Evolutionary conservation across 1,284 basidiomycete genomes (phyloP), one percentile per base, ranked within the genome.

Genomic region (Tylopilus sp.): DNA sequence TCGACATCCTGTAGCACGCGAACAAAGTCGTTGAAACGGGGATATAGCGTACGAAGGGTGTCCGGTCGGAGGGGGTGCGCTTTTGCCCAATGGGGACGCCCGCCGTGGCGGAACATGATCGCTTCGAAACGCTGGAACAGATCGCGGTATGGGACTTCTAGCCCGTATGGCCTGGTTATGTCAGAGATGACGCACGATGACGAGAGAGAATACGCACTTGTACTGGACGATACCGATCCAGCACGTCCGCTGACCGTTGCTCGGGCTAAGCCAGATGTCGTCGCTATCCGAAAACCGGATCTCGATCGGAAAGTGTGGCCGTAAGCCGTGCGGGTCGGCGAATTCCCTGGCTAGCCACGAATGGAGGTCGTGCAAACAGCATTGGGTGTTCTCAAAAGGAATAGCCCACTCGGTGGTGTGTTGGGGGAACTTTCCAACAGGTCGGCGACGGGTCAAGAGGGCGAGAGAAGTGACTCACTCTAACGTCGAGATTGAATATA

Each of bases 181-280:
- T 47, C 32, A 60, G 41, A 41, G 26, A 61, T 18, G 39, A 41
- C 32, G 58, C n/a, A 41, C 33, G 47, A 26, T 67, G 64, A 62
- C 65, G 61, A 63, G 52, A 58, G 44, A n/a, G 15, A 57, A 51
- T 32, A 55, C 93, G 76, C 69, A 97, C 95, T 95, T 95, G 84
- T 92, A 99, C 74, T 97, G 95, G 26, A 99, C 89, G 60, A 99
- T 89, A n/a, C 98, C 97, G 67, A 99, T 95, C 92, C 96, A 99
- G 74, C 92, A 94, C 19, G 93, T 97, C 76, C 84, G 85, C 65
- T 91, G 87, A 32, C 92, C 93, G 74, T 90, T 90, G 71, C 92
- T 91, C 18, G 96, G 97, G 76, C 93, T 95, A 56, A 99, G 85
- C 93, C 95, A 98, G 66, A 99, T 95, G 73, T 97, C 95, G 81